These are phyloP conservation scores for Colletotrichum sansevieriae DNA, from an alignment of 2,329 filamentous ascomycete species.

Conservation along the genomic window DNA sequence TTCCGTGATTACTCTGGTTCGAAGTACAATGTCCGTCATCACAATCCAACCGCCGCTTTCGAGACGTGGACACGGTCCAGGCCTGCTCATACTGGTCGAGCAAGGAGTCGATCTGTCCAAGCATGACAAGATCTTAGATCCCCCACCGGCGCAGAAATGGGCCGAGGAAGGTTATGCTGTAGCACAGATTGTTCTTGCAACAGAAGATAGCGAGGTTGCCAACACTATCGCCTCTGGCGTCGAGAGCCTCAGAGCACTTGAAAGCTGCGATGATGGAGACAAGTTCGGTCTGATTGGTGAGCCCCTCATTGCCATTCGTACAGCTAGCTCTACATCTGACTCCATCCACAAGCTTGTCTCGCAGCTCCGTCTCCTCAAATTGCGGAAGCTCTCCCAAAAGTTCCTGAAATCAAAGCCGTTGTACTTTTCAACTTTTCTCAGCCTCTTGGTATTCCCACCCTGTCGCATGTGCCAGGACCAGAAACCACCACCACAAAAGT, in stretches of 20 bases:
- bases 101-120: constrained; percentile 28
- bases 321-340: constrained; percentile 14
- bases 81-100: constrained; percentile 48
- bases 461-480: constrained; percentile 22
- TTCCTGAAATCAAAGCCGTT: constrained; percentile 30
- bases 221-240: constrained; percentile 18
- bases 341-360: constrained; percentile 2
- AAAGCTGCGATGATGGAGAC: constrained; percentile 48
- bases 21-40: constrained; percentile 20
- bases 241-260: constrained; percentile 15
- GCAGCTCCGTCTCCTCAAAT: background rate
- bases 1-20: background rate
- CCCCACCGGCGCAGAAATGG: constrained; percentile 74
- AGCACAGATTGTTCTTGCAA: constrained; percentile 58
- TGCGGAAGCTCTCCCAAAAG: constrained; percentile 2
- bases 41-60: constrained; percentile 47
- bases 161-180: constrained; percentile 78
- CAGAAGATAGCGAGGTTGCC: background rate
- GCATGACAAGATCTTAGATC: constrained; percentile 44
- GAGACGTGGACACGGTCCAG: constrained; percentile 50
- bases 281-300: constrained; percentile 37
- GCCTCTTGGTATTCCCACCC: constrained; percentile 24
- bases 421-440: constrained; percentile 35
- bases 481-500: background rate
- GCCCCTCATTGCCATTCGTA: background rate